A percentile compares a stretch with the other conserved stretches of the same genome.
Conservation (phyloP, 1,284 basidiomycete species). For the Papiliotrema laurentii region DNA sequence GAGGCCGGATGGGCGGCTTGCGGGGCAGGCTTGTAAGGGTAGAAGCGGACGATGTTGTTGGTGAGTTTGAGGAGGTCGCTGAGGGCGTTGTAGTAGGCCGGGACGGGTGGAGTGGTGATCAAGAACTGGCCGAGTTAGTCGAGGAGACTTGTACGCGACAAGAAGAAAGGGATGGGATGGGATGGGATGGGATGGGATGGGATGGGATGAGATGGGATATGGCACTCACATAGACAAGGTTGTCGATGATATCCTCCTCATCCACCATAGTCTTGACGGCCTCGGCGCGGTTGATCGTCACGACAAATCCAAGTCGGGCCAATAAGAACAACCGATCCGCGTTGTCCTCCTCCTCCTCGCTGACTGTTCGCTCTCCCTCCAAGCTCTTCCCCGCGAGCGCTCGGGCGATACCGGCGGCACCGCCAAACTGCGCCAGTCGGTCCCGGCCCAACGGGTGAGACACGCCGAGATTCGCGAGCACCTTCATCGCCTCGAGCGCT, state of each 20-base stretch:
- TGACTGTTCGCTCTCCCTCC: slow-evolving; percentile 5
- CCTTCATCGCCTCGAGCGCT: slow-evolving; percentile 32
- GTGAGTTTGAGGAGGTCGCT: slow-evolving; percentile 43
- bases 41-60: slow-evolving; percentile 38
- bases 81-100: slow-evolving; percentile 26
- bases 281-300: slow-evolving; percentile 29
- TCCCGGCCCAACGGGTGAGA: slow-evolving; percentile 27
- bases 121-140: too few species aligned
- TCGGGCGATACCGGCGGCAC: slow-evolving; percentile 22
- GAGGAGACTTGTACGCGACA: too few species aligned
- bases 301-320: slow-evolving; percentile 39
- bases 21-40: slow-evolving; percentile 16
- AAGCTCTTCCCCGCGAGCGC: slow-evolving; percentile 21
- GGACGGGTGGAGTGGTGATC: slow-evolving; percentile 8
- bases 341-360: slow-evolving; percentile 7
- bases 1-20: too few species aligned
- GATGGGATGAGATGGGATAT: background rate
- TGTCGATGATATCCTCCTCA: slow-evolving; percentile 24
- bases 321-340: slow-evolving; percentile 37
- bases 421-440: slow-evolving; percentile 20
- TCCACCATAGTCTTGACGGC: slow-evolving; percentile 36
- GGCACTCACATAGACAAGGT: slow-evolving; percentile 31
- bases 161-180: background rate
- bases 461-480: slow-evolving; percentile 36
- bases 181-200: background rate